A percentile compares a stretch with the other conserved stretches of the same genome.
phyloP scores from a whole-genome alignment of 495 filamentous ascomycete genomes.

The Annulohypoxylon bovei region DNA sequence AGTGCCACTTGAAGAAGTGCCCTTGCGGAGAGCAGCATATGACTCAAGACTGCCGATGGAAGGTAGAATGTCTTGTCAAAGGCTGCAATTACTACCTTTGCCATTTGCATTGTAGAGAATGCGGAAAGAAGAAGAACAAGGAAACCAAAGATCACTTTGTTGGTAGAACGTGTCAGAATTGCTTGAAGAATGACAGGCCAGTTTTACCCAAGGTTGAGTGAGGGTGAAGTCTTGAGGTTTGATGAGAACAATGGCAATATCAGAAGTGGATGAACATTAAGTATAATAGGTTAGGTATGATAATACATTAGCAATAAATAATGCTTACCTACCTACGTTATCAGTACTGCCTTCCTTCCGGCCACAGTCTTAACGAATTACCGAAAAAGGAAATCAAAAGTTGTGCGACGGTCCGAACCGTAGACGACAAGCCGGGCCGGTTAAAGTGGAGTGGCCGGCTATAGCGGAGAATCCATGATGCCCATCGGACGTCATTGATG shows the following conservation, averaged over 20 bases:
- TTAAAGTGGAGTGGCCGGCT: not conserved
- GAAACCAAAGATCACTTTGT: conserved; percentile 42
- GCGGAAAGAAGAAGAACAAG: conserved; percentile 46
- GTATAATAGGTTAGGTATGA: too few relatives aligned
- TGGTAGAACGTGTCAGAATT: conserved; percentile 45
- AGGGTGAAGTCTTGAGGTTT: not conserved
- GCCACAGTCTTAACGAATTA: not conserved
- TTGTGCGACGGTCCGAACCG: not conserved
- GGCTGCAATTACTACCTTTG: conserved; percentile 49
- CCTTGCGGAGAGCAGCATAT: conserved; percentile 50
- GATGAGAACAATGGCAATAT: not conserved
- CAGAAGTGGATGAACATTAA: not conserved
- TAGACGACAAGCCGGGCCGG: not conserved
- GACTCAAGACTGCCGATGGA: conserved; percentile 54
- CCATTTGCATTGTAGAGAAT: conserved; percentile 51
- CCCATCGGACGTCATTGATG: conserved; percentile 27
- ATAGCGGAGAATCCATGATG: conserved; percentile 15
- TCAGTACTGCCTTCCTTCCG: not conserved
- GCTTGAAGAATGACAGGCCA: conserved; percentile 40
- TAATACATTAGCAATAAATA: not conserved
- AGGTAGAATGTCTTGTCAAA: conserved; percentile 46
- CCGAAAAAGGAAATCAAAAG: not conserved
- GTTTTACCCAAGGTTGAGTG: not conserved
- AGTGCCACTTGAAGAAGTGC: conserved; percentile 47
- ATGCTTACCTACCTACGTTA: not conserved